A percentile compares a stretch with the other conserved stretches of the same genome.
These are phyloP conservation scores for Raphanus sativus DNA, from an alignment of 345 rosid species.

Conservation along the genomic window DNA sequence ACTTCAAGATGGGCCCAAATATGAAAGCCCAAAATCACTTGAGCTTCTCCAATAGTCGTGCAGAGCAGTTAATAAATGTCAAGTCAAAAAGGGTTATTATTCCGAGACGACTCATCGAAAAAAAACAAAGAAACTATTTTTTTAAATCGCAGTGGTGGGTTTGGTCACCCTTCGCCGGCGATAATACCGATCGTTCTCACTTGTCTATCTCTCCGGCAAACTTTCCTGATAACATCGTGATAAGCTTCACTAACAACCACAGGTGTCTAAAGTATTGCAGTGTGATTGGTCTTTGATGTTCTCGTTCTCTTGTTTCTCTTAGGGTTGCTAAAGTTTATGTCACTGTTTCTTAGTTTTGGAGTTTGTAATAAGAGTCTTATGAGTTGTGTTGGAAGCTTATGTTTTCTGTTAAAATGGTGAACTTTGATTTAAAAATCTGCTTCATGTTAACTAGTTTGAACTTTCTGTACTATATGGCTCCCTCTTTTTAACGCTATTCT, in stretches of 20 bases:
- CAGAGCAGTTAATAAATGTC: not conserved
- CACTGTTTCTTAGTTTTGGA: not conserved
- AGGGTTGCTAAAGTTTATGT: not conserved
- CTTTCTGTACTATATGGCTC: too few species aligned
- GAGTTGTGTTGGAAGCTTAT: not conserved
- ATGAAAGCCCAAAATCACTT: slow-evolving; percentile 12
- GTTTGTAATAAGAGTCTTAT: not conserved
- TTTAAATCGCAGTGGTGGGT: slow-evolving; percentile 1
- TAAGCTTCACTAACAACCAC: not conserved
- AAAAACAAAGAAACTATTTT: not conserved
- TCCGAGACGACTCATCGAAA: not conserved
- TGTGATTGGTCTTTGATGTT: not conserved
- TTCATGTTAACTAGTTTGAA: too few species aligned
- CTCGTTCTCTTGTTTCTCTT: not conserved
- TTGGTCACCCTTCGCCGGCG: not conserved
- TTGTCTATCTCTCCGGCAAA: not conserved
- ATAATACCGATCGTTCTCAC: not conserved
- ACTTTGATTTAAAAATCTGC: too few species aligned
- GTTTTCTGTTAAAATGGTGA: too few species aligned
- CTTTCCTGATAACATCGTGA: not conserved
- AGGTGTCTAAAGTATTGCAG: not conserved
- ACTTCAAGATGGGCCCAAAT: slow-evolving; percentile 4
- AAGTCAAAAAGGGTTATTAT: not conserved
- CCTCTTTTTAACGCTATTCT: too few species aligned
- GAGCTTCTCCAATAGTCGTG: slow-evolving; percentile 11